Evolutionary conservation across 2,329 filamentous ascomycete species (phyloP).

Genomic region (Diaporthe citri): DNA sequence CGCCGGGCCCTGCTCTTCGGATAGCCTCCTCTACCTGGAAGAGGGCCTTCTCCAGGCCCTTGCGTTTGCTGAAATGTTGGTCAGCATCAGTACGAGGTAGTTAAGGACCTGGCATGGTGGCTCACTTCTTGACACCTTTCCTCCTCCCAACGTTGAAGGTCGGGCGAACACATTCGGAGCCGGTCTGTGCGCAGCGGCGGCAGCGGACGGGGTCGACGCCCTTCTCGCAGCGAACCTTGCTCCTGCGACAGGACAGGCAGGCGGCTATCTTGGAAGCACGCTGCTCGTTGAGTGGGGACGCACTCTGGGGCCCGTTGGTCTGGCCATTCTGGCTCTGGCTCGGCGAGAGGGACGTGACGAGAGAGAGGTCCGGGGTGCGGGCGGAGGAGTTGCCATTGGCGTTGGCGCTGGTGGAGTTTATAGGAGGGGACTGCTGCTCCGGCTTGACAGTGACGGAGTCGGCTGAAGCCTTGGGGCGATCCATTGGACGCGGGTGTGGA

Average conservation of each 20-base stretch:
- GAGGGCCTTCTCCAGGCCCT: slow-evolving; percentile 79
- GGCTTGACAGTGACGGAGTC: slow-evolving; percentile 39
- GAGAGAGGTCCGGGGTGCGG: slow-evolving; percentile 10
- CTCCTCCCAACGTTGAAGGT: slow-evolving; percentile 80
- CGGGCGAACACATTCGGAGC: slow-evolving; percentile 75
- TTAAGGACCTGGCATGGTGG: slow-evolving; percentile 22
- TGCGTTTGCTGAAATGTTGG: slow-evolving; percentile 71
- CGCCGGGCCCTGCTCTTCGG: slow-evolving; percentile 61
- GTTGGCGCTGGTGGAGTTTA: not conserved
- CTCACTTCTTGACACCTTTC: slow-evolving; percentile 82
- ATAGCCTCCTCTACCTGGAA: slow-evolving; percentile 80
- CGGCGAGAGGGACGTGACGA: slow-evolving; percentile 24
- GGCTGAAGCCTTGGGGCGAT: slow-evolving; percentile 23
- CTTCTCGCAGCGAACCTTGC: slow-evolving; percentile 77
- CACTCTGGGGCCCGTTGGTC: slow-evolving; percentile 25
- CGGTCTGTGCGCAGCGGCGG: slow-evolving; percentile 70
- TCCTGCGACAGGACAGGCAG: slow-evolving; percentile 74
- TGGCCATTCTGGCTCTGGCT: slow-evolving; percentile 35
- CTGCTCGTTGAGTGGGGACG: slow-evolving; percentile 34
- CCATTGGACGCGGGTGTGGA: slow-evolving; percentile 34
- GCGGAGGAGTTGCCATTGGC: not conserved
- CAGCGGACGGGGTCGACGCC: slow-evolving; percentile 65
- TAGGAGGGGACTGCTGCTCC: slow-evolving; percentile 20
- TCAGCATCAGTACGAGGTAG: slow-evolving; percentile 36
- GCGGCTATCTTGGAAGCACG: slow-evolving; percentile 58